phyloP scores from a whole-genome alignment of 1,284 basidiomycete genomes.

The Cryptococcus maquisensis region DNA sequence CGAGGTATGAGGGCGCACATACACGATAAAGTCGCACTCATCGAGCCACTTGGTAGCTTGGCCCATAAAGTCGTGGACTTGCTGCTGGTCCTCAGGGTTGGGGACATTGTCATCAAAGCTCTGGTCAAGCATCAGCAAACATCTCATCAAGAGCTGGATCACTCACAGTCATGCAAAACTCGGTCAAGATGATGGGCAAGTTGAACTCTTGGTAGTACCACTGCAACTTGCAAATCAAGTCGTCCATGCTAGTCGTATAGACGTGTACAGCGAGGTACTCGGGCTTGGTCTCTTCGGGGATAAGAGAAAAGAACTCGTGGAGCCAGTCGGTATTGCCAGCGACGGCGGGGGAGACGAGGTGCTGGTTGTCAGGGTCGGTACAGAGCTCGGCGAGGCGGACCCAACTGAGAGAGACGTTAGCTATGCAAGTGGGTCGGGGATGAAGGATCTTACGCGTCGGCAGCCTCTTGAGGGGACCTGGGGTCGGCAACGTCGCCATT shows the following conservation, averaged over 20 bases:
- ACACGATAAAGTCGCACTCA: conserved; percentile 29
- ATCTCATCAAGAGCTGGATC: not conserved
- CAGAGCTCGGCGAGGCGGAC: conserved; percentile 27
- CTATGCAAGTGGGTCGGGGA: not conserved
- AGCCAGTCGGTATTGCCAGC: conserved; percentile 35
- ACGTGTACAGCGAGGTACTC: conserved; percentile 39
- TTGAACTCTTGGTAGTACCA: conserved; percentile 27
- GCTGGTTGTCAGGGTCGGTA: conserved; percentile 9
- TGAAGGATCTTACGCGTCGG: conserved; percentile 19
- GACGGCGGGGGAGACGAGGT: conserved; percentile 40
- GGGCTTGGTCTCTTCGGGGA: conserved; percentile 26
- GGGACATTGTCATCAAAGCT: conserved; percentile 39
- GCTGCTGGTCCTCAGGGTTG: conserved; percentile 29
- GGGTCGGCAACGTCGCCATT: conserved; percentile 27
- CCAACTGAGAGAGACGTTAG: conserved; percentile 25
- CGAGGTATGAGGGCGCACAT: not conserved
- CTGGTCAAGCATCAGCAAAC: conserved; percentile 3
- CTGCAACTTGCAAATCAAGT: conserved; percentile 27
- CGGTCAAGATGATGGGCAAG: conserved; percentile 41
- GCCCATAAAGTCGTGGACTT: conserved; percentile 47
- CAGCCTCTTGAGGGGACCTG: conserved; percentile 22
- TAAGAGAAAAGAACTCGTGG: conserved; percentile 28
- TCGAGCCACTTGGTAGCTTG: conserved; percentile 38
- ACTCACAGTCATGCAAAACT: conserved; percentile 42
- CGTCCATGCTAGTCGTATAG: conserved; percentile 44